Evolutionary conservation across 768 basidiomycete species (phyloP), one percentile per base, ranked within the genome.

Genomic region (Mycena polygramma): DNA sequence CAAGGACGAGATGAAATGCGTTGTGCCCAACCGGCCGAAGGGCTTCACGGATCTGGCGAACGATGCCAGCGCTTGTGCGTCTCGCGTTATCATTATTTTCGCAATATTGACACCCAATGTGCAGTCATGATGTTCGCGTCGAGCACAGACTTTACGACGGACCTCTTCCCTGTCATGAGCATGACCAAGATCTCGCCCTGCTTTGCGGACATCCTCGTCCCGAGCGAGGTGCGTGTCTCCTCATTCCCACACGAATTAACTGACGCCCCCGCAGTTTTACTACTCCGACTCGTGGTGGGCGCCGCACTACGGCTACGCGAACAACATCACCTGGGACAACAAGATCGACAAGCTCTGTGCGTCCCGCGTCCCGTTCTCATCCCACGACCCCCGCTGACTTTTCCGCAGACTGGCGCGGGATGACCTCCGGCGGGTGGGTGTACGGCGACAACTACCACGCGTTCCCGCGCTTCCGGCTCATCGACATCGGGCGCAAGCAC

Each of bases 171-270:
- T 22, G 51, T 74, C 7, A 17, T 74, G 43, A 73, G 72, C 58
- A 70, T 70, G 72, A 65, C 72, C 36, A 73, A 73, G 49, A 63
- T 73, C 52, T 61, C 54, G 19, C 71, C 74, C 10, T 74, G 74
- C 39, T 74, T 74, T 48, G 51, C 71, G 3, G 74, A 74, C n/a
- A 74, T 74, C 35, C 71, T 74, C 36, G 68, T 74, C n/a, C 74
- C 74, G 15, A 72, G 65, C 53, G 71, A 72, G 70, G 70, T 69
- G 7, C 24, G 67, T 20, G 30, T 10, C 8, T 22, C 22, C 39
- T 45, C 52, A 6, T 39, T 26, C 30, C 30, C 30, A 2, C 30
- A 30, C 2, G 36, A 19, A 17, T 24, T 26, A 14, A 53, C 5
- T 61, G 20, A 39, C 37, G 13, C 4, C 24, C 24, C 9, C 14